phyloP scores from a whole-genome alignment of 257 asterid species.

The Lantana camara region DNA sequence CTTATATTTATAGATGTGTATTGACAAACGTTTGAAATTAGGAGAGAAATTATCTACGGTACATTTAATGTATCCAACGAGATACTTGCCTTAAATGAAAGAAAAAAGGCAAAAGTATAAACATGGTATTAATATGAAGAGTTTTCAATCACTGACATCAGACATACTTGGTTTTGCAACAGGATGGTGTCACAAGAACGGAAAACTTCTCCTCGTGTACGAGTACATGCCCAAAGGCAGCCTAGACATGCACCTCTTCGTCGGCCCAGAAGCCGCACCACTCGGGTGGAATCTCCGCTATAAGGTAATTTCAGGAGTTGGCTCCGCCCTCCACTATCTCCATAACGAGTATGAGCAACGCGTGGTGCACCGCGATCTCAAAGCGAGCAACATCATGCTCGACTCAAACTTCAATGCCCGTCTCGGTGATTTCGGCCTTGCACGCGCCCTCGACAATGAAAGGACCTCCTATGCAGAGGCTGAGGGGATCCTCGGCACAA shows the following conservation, averaged over 20 bases:
- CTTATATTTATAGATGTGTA: too few relatives aligned
- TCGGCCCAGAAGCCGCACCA: slow-evolving; percentile 40
- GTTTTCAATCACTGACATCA: too few relatives aligned
- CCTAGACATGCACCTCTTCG: slow-evolving; percentile 76
- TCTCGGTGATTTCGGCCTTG: slow-evolving; percentile 93
- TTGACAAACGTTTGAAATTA: too few relatives aligned
- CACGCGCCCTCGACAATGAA: slow-evolving; percentile 81
- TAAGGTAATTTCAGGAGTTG: slow-evolving; percentile 70
- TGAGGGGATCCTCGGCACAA: slow-evolving; percentile 75
- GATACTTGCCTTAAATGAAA: too few relatives aligned
- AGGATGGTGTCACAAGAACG: slow-evolving; percentile 97
- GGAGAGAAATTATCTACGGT: too few relatives aligned
- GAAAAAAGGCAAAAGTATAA: neutral
- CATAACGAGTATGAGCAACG: slow-evolving; percentile 84
- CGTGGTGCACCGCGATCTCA: slow-evolving; percentile 84
- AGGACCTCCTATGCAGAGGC: slow-evolving; percentile 82
- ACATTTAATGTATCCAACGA: too few relatives aligned
- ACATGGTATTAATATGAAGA: too few relatives aligned
- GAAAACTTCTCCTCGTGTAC: slow-evolving; percentile 73
- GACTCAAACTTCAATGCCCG: slow-evolving; percentile 81
- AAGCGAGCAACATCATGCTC: slow-evolving; percentile 93
- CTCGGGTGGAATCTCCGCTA: slow-evolving; percentile 65
- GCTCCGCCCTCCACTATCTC: slow-evolving; percentile 85
- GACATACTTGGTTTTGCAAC: slow-evolving; percentile 18
- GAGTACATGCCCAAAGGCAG: slow-evolving; percentile 97